Evolutionary conservation across 768 basidiomycete genomes (phyloP).

Genomic region (Galerina sulciceps): DNA sequence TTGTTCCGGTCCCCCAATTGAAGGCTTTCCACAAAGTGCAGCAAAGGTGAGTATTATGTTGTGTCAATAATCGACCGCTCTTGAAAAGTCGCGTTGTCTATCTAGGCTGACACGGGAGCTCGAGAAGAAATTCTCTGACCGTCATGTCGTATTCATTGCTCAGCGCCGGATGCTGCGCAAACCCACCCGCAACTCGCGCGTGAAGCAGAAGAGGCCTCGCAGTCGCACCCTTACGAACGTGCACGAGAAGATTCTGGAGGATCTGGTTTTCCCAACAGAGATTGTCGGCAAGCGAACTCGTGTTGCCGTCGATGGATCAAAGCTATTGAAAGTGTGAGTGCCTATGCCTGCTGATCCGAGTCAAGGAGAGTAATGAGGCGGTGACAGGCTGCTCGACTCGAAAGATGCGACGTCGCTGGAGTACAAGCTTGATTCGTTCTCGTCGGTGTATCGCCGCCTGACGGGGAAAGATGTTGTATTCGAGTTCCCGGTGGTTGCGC

Average conservation of each 20-base stretch:
- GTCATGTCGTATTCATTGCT: conserved; percentile 98
- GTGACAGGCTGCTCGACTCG: conserved; percentile 87
- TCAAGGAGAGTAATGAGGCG: conserved; percentile 14
- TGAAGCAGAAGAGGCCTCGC: conserved; percentile 95
- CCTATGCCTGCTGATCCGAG: background rate
- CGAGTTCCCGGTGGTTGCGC: conserved; percentile 82
- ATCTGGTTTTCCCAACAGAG: conserved; percentile 98
- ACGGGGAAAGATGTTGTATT: conserved; percentile 98
- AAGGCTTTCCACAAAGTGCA: conserved; percentile 99
- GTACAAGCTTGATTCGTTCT: conserved; percentile 99
- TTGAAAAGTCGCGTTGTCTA: conserved; percentile 12
- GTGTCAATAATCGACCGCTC: conserved; percentile 10
- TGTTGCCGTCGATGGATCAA: conserved; percentile 90
- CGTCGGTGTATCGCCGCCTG: conserved; percentile 92
- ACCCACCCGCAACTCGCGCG: conserved; percentile 91
- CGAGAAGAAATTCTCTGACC: conserved; percentile 99
- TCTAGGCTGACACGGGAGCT: conserved; percentile 94
- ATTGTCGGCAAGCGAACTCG: conserved; percentile 99
- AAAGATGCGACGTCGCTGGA: conserved; percentile 98
- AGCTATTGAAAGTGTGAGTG: conserved; percentile 96
- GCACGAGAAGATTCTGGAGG: conserved; percentile 98
- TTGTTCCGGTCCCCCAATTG: conserved; percentile 95
- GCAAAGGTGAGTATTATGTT: conserved; percentile 66
- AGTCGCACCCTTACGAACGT: conserved; percentile 96
- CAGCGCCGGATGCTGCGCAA: conserved; percentile 99